phyloP scores from a whole-genome alignment of 2,329 filamentous ascomycete genomes.

The Hypoxylon sp. region DNA sequence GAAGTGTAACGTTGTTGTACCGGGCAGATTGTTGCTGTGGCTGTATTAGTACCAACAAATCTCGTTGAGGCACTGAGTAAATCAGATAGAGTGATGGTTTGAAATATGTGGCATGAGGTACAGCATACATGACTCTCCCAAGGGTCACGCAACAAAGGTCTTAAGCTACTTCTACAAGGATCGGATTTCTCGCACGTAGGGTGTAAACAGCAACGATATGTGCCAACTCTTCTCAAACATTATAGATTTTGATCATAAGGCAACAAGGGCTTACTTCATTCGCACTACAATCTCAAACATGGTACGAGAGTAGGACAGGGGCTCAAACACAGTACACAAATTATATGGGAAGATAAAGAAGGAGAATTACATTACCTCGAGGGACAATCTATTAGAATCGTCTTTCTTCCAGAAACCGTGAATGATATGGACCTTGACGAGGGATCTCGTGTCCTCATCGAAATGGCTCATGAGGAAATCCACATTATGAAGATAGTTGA shows the following conservation, averaged over 20 bases:
- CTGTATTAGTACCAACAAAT: slow-evolving; percentile 28
- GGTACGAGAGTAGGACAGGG: neutral
- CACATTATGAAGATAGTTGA: slow-evolving; percentile 75
- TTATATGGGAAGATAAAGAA: neutral
- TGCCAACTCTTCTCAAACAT: neutral
- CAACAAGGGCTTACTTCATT: neutral
- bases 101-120: neutral
- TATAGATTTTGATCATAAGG: neutral
- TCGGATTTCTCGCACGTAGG: neutral
- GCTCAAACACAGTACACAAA: neutral
- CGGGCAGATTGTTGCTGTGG: slow-evolving; percentile 70
- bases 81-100: neutral
- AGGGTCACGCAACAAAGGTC: neutral
- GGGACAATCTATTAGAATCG: slow-evolving; percentile 66
- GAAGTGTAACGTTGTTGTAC: slow-evolving; percentile 76
- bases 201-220: neutral
- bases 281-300: neutral
- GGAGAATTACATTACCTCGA: slow-evolving; percentile 68
- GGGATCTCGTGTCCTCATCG: slow-evolving; percentile 62
- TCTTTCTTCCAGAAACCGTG: slow-evolving; percentile 78
- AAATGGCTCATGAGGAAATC: slow-evolving; percentile 68
- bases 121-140: neutral
- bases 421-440: slow-evolving; percentile 67
- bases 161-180: slow-evolving; percentile 8
- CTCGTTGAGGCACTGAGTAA: neutral